Base-by-base conservation (phyloP, 495 filamentous ascomycete species). In the Daldinia caldariorum region DNA sequence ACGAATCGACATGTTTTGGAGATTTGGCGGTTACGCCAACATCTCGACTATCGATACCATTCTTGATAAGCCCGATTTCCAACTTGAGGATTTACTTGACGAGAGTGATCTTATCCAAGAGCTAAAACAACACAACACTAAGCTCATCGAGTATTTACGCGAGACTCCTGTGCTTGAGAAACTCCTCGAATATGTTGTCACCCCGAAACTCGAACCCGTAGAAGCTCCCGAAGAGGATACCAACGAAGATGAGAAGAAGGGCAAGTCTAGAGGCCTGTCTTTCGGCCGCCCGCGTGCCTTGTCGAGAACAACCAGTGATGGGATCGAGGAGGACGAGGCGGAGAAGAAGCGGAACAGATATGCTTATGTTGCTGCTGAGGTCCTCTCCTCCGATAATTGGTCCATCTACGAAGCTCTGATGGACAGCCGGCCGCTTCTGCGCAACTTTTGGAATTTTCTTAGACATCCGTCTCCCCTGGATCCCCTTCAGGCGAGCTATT, bases 11-110 rank as follows among this genome's bases (percentile, higher is more conserved):
- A 97, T 97, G 94, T 97, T 97, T 80, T 97, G 94, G 94, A 89
- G 94, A 80, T 97, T 97, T 83, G 94, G 96, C 83, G 94, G 94
- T 78, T 98, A 98, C 86, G 92, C 94, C 80, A 97, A 92, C 84
- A 90, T 97, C 82, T 97, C 94, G 74, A 91, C 93, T 72, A 91
- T 99, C 79, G 96, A 98, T 81, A 93, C 89, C 72, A 91, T 98
- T 72, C 93, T 99, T 73, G 95, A 98, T 69, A 97, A 97, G 81
- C 89, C 92, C 69, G 91, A 97, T 80, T 92, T 97, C 75, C 92
- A 91, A 49, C 90, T 98, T 57, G 95, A 99, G 78, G 95, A 99
- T 77, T 85, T 99, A 51, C 87, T 99, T 67, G 93, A 98, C 77
- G 95, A 98, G 84, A 89, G 91, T 71, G 96, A 98, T 79, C 81